phyloP scores from a whole-genome alignment of 495 filamentous ascomycete genomes.

The Ramalina intermedia region DNA sequence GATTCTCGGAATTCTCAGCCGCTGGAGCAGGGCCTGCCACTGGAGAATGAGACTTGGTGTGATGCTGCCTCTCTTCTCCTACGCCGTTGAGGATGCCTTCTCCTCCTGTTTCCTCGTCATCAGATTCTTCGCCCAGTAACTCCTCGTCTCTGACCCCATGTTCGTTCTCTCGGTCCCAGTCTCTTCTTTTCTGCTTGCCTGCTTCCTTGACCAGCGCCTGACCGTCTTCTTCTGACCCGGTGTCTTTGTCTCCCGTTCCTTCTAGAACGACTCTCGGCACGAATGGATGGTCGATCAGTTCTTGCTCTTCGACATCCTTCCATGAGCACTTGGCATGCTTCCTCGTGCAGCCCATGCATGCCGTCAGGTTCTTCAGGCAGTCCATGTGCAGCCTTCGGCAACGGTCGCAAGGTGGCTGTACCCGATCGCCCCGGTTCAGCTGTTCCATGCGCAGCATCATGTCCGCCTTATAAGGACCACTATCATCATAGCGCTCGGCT shows the following conservation, averaged over 20 bases:
- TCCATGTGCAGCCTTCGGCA: slow-evolving; percentile 68
- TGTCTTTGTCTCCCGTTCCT: slow-evolving; percentile 2
- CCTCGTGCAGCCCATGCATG: slow-evolving; percentile 75
- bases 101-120: slow-evolving; percentile 12
- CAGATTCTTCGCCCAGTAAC: slow-evolving; percentile 13
- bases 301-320: slow-evolving; percentile 60
- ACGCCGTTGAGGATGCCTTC: neutral
- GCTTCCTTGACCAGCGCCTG: slow-evolving; percentile 4
- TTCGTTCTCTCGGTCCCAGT: slow-evolving; percentile 2
- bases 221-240: slow-evolving; percentile 1
- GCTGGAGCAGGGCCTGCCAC: neutral
- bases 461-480: slow-evolving; percentile 45
- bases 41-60: neutral
- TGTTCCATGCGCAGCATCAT: slow-evolving; percentile 67
- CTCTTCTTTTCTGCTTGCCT: neutral
- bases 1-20: neutral
- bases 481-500: slow-evolving; percentile 35
- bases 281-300: slow-evolving; percentile 31
- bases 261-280: slow-evolving; percentile 3
- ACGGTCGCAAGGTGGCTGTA: slow-evolving; percentile 68
- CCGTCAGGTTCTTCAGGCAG: slow-evolving; percentile 71
- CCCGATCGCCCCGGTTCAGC: slow-evolving; percentile 52
- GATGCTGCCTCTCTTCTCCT: neutral
- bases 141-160: slow-evolving; percentile 14
- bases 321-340: slow-evolving; percentile 79